A percentile compares a stretch with the other conserved stretches of the same genome.
These are phyloP conservation scores for Aureobasidium pullulans DNA, from an alignment of 2,329 filamentous ascomycete genomes.

Conservation along the genomic window DNA sequence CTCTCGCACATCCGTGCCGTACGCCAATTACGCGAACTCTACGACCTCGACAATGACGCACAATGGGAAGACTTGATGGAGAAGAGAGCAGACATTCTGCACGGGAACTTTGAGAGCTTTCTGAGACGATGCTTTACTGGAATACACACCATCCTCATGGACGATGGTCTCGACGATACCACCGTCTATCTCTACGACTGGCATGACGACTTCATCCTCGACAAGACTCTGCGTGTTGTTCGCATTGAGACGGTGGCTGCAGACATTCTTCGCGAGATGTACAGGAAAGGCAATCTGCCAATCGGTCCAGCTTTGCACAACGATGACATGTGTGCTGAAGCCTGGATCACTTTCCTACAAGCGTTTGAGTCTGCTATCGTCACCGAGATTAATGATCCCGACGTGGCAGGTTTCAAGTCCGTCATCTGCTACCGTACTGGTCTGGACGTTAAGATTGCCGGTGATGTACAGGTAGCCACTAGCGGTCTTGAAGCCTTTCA, in stretches of 20 bases:
- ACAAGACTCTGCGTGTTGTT: slow-evolving; percentile 64
- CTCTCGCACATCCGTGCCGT: slow-evolving; percentile 64
- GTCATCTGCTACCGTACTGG: slow-evolving; percentile 77
- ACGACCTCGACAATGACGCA: slow-evolving; percentile 49
- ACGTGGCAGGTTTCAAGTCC: slow-evolving; percentile 74
- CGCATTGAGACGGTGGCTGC: slow-evolving; percentile 68
- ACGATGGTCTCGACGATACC: slow-evolving; percentile 59
- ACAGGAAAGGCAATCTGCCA: slow-evolving; percentile 24
- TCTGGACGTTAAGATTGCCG: slow-evolving; percentile 51
- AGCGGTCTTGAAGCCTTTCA: slow-evolving; percentile 28
- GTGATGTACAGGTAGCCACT: slow-evolving; percentile 31
- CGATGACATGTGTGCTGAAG: slow-evolving; percentile 24
- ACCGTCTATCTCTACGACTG: slow-evolving; percentile 53
- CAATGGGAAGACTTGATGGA: slow-evolving; percentile 53
- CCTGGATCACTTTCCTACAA: slow-evolving; percentile 39
- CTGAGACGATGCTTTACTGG: slow-evolving; percentile 59
- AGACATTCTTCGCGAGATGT: slow-evolving; percentile 47
- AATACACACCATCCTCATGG: slow-evolving; percentile 68
- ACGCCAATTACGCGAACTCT: slow-evolving; percentile 58
- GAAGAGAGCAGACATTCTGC: slow-evolving; percentile 41
- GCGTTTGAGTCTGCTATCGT: slow-evolving; percentile 49
- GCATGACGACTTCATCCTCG: slow-evolving; percentile 59
- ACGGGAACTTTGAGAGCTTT: slow-evolving; percentile 47
- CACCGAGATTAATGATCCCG: slow-evolving; percentile 53
- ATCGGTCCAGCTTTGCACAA: slow-evolving; percentile 23